These are phyloP conservation scores for Erythrophleum ivorense DNA, from an alignment of 331 rosid species.

Conservation along the genomic window DNA sequence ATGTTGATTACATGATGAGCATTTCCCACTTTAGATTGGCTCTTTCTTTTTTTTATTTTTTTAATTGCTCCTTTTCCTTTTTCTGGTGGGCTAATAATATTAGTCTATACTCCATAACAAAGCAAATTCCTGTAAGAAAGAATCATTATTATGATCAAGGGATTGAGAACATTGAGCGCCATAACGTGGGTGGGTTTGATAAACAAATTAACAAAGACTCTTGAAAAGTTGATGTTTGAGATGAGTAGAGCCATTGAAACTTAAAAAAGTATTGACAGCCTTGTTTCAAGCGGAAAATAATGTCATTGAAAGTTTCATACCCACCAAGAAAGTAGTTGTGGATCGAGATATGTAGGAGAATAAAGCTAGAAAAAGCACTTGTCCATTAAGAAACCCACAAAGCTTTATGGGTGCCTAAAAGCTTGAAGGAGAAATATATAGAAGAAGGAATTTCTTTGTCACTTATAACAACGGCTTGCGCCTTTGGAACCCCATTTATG, in stretches of 20 bases:
- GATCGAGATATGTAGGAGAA: slow-evolving; percentile 48
- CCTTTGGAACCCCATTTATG: slow-evolving; percentile 44
- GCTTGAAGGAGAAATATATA: slow-evolving; percentile 42
- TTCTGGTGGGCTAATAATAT: slow-evolving; percentile 46
- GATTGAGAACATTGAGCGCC: slow-evolving; percentile 46
- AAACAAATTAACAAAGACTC: slow-evolving; percentile 46
- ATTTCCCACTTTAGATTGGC: slow-evolving; percentile 40
- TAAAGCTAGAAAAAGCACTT: slow-evolving; percentile 54
- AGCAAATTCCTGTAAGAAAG: slow-evolving; percentile 47
- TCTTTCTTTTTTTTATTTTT: slow-evolving; percentile 9
- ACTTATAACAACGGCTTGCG: slow-evolving; percentile 34
- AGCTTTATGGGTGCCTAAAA: slow-evolving; percentile 36
- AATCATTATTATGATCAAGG: slow-evolving; percentile 55
- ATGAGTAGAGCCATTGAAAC: slow-evolving; percentile 64
- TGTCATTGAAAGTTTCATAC: slow-evolving; percentile 53
- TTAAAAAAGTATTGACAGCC: slow-evolving; percentile 59
- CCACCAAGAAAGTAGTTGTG: slow-evolving; percentile 64
- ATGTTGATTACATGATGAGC: slow-evolving; percentile 44
- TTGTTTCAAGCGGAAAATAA: slow-evolving; percentile 61
- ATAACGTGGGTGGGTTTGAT: slow-evolving; percentile 59
- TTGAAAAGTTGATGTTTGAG: slow-evolving; percentile 61
- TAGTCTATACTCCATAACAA: slow-evolving; percentile 38
- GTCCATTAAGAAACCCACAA: slow-evolving; percentile 55
- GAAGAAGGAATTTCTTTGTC: slow-evolving; percentile 55
- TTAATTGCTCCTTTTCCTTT: slow-evolving; percentile 21